Conservation (phyloP, 2,329 filamentous ascomycete genomes). For the Apiospora kogelbergensis region DNA sequence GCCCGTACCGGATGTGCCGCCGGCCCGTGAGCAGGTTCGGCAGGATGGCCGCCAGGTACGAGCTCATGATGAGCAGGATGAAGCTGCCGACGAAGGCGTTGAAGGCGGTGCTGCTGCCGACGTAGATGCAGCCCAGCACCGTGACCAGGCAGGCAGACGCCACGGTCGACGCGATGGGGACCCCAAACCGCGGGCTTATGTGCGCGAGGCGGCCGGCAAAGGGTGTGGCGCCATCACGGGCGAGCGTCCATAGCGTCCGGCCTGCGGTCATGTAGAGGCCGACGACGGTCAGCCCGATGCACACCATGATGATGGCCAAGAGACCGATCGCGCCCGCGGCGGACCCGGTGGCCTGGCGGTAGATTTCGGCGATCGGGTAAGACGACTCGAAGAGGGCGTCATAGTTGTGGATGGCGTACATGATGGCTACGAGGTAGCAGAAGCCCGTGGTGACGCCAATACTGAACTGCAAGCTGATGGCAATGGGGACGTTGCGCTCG, state of each 20-base stretch:
- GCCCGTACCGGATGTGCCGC: constrained; percentile 50
- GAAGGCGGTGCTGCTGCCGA: constrained; percentile 67
- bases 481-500: constrained; percentile 52
- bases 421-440: constrained; percentile 49
- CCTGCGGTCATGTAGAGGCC: constrained; percentile 38
- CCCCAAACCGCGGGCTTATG: constrained; percentile 30
- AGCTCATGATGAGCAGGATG: constrained; percentile 34
- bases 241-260: constrained; percentile 40
- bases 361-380: constrained; percentile 68
- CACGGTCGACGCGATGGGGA: constrained; percentile 47
- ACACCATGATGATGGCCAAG: constrained; percentile 7
- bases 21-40: constrained; percentile 51
- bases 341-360: constrained; percentile 56
- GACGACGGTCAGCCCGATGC: constrained; percentile 46
- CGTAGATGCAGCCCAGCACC: constrained; percentile 62
- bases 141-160: constrained; percentile 46
- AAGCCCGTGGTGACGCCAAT: constrained; percentile 54
- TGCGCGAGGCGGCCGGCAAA: constrained; percentile 21
- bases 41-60: constrained; percentile 64
- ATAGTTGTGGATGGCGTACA: constrained; percentile 55
- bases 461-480: constrained; percentile 49
- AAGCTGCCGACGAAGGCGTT: constrained; percentile 60
- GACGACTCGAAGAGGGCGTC: constrained; percentile 49
- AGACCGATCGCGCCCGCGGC: constrained; percentile 40
- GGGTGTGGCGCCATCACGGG: constrained; percentile 39